Evolutionary conservation across 305 asterid species (phyloP).

Genomic region (Striga hermonthica): DNA sequence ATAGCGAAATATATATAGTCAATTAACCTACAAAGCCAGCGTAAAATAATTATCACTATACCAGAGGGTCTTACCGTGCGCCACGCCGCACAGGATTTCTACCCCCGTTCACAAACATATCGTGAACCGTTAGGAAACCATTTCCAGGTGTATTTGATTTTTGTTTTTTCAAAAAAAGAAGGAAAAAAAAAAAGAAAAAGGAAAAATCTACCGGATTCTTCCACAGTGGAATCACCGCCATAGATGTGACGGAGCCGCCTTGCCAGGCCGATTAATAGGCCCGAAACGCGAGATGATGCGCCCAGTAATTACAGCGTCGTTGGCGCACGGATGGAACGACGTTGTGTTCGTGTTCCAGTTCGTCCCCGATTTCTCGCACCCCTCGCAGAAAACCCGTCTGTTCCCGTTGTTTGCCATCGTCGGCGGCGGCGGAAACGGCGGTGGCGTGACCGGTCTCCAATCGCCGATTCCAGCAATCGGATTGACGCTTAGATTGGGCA

Average conservation of each 20-base stretch:
- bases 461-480: not conserved
- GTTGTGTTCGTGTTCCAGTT: conserved; percentile 24
- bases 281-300: conserved; percentile 40
- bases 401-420: not conserved
- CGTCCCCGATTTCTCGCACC: conserved; percentile 42
- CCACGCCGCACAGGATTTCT: conserved; percentile 19
- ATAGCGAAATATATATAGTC: not conserved
- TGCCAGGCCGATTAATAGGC: conserved; percentile 45
- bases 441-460: not conserved
- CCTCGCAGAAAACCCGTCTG: conserved; percentile 38
- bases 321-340: conserved; percentile 64
- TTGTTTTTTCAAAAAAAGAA: not conserved
- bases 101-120: conserved; percentile 28
- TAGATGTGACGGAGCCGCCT: not conserved
- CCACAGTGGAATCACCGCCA: not conserved
- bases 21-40: not conserved
- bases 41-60: not conserved
- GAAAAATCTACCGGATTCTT: not conserved
- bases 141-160: conserved; percentile 10
- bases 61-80: conserved; percentile 15
- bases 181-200: not conserved
- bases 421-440: not conserved
- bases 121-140: conserved; percentile 25
- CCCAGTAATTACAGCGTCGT: conserved; percentile 43
- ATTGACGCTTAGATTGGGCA: not conserved